phyloP scores from a whole-genome alignment of 1,284 basidiomycete species.

The Entoloma clypeatum region DNA sequence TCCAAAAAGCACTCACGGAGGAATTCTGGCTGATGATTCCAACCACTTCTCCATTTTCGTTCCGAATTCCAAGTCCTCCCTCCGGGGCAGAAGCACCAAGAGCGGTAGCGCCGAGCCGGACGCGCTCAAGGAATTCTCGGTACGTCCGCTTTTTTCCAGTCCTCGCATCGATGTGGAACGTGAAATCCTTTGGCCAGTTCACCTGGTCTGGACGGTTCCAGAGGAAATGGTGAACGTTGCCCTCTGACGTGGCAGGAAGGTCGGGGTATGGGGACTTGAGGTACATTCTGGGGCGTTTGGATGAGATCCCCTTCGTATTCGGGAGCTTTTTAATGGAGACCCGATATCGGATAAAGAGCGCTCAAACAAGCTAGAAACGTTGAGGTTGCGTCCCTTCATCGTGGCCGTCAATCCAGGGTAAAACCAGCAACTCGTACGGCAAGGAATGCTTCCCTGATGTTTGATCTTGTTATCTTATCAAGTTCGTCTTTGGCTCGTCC shows the following conservation, averaged over 20 bases:
- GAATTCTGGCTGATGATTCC: constrained; percentile 69
- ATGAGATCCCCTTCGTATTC: too few relatives aligned
- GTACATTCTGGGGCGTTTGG: constrained; percentile 31
- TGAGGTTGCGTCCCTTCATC: too few relatives aligned
- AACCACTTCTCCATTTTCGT: constrained; percentile 49
- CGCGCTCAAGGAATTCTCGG: constrained; percentile 45
- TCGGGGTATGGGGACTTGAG: constrained; percentile 41
- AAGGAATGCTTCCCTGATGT: too few relatives aligned
- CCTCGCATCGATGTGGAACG: constrained; percentile 52
- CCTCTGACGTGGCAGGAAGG: constrained; percentile 36
- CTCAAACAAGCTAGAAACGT: too few relatives aligned
- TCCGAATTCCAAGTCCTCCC: constrained; percentile 55
- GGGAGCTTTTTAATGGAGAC: too few relatives aligned
- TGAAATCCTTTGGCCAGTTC: constrained; percentile 48
- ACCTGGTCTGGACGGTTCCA: constrained; percentile 51
- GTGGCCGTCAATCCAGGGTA: too few relatives aligned
- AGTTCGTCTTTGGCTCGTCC: too few relatives aligned
- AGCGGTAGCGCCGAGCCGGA: constrained; percentile 55
- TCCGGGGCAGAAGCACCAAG: constrained; percentile 41
- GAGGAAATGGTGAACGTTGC: constrained; percentile 56
- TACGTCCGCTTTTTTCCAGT: constrained; percentile 46
- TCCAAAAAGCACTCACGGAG: constrained; percentile 30
- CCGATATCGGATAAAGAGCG: too few relatives aligned
- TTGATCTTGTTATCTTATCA: too few relatives aligned
- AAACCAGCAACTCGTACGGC: too few relatives aligned